Evolutionary conservation across 208 protist species (phyloP), one percentile per base, ranked within the genome.

Genomic region (Baffinella frigidus): DNA sequence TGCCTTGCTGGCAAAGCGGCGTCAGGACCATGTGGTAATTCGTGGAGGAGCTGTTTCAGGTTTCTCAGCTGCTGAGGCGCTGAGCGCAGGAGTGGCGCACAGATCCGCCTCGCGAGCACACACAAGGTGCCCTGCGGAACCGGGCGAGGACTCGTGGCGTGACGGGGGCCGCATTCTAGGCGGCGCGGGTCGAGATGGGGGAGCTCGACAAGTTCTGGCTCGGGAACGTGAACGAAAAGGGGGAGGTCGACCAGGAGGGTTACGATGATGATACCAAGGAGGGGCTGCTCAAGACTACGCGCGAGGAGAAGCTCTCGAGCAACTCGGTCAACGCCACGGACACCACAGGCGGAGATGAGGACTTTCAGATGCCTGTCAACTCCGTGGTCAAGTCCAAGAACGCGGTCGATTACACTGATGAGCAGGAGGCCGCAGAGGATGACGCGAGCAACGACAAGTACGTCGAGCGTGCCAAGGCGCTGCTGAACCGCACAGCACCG

Each of bases 121-220:
- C n/a, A n/a, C n/a, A n/a, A n/a, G n/a, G n/a, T n/a, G n/a, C n/a
- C n/a, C n/a, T n/a, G n/a, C n/a, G n/a, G n/a, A n/a, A n/a, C n/a
- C n/a, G n/a, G n/a, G n/a, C n/a, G n/a, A n/a, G n/a, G n/a, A n/a
- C n/a, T n/a, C n/a, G n/a, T n/a, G n/a, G n/a, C n/a, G n/a, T n/a
- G n/a, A n/a, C n/a, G n/a, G n/a, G n/a, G n/a, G n/a, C n/a, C n/a
- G n/a, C n/a, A n/a, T n/a, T n/a, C n/a, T n/a, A n/a, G n/a, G n/a
- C n/a, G n/a, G n/a, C n/a, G n/a, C n/a, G n/a, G n/a, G n/a, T n/a
- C n/a, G n/a, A n/a, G n/a, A n/a, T n/a, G 56, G 71, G 71, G 77
- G n/a, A 44, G 17, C 83, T 90, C 30, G 83, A 90, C 51, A 90
- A 90, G 83, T 51, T 90, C 38, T 90, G 44, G 51, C 41, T 90